Conservation (phyloP, 805 yeast genomes). For the Kodamaea neixiangensis region DNA sequence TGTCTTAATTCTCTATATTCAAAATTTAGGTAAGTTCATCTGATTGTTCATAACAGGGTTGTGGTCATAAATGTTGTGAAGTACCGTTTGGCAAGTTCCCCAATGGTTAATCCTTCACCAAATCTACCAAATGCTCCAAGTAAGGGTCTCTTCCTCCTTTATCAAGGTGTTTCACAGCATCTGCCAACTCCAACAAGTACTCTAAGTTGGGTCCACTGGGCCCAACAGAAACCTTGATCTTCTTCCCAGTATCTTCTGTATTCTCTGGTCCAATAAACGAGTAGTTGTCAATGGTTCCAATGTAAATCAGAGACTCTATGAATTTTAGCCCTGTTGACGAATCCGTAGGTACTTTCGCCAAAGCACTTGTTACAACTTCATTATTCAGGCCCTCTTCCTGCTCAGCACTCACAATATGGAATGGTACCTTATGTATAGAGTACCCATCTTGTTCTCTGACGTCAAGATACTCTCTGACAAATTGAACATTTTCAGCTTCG, state of each 20-base stretch:
- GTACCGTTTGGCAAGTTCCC: too few relatives aligned
- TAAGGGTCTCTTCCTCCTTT: constrained; percentile 30
- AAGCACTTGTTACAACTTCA: constrained; percentile 6
- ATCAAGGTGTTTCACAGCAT: constrained; percentile 39
- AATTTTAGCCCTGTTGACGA: constrained; percentile 38
- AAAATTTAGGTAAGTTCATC: too few relatives aligned
- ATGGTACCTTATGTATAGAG: constrained; percentile 64
- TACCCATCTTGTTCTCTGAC: constrained; percentile 90
- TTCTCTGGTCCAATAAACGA: constrained; percentile 86
- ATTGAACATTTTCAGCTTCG: constrained; percentile 58
- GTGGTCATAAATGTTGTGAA: too few relatives aligned
- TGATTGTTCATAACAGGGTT: too few relatives aligned
- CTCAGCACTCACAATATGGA: constrained; percentile 44
- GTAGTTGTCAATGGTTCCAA: constrained; percentile 77
- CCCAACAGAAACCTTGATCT: constrained; percentile 60
- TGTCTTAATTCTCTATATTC: too few relatives aligned
- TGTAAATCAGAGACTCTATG: constrained; percentile 67
- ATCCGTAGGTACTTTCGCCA: constrained; percentile 17
- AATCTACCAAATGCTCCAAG: constrained; percentile 30
- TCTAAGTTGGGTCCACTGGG: constrained; percentile 83
- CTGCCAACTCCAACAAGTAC: constrained; percentile 58
- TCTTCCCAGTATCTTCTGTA: constrained; percentile 56
- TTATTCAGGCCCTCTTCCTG: background rate
- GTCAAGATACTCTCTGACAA: constrained; percentile 71
- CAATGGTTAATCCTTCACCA: constrained; percentile 14